A percentile compares a stretch with the other conserved stretches of the same genome.
These are phyloP conservation scores for Geranium brycei DNA, from an alignment of 345 rosid genomes.

Conservation along the genomic window DNA sequence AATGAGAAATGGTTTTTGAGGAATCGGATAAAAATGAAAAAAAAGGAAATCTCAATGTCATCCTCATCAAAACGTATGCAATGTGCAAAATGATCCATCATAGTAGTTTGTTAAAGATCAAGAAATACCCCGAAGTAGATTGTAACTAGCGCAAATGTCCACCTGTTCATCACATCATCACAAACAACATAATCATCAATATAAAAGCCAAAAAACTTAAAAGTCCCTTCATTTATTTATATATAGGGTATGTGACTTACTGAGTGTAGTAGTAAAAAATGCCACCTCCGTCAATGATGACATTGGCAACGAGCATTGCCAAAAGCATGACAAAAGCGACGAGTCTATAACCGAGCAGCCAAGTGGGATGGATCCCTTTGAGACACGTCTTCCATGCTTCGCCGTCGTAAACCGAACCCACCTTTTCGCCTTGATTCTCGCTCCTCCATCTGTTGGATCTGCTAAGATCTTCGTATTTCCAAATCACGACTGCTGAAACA, in stretches of 20 bases:
- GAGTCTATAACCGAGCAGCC: constrained; percentile 71
- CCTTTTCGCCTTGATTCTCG: constrained; percentile 26
- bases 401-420: constrained; percentile 52
- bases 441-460: constrained; percentile 4
- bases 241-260: constrained; percentile 25
- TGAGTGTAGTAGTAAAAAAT: constrained; percentile 88
- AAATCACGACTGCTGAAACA: constrained; percentile 36
- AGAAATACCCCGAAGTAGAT: constrained; percentile 74
- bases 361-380: constrained; percentile 78
- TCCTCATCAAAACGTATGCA: too few species aligned
- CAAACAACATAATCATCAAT: constrained; percentile 10
- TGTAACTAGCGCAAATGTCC: constrained; percentile 70
- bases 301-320: constrained; percentile 36
- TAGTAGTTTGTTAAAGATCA: neutral
- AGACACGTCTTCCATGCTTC: constrained; percentile 87
- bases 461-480: constrained; percentile 48
- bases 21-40: too few species aligned
- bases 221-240: neutral
- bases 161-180: constrained; percentile 33
- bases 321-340: constrained; percentile 63
- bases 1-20: too few species aligned
- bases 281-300: constrained; percentile 51
- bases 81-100: too few species aligned
- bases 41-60: too few species aligned
- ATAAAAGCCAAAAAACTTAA: neutral